phyloP scores from a whole-genome alignment of 805 yeast species.

The Monosporozyma servazzii region DNA sequence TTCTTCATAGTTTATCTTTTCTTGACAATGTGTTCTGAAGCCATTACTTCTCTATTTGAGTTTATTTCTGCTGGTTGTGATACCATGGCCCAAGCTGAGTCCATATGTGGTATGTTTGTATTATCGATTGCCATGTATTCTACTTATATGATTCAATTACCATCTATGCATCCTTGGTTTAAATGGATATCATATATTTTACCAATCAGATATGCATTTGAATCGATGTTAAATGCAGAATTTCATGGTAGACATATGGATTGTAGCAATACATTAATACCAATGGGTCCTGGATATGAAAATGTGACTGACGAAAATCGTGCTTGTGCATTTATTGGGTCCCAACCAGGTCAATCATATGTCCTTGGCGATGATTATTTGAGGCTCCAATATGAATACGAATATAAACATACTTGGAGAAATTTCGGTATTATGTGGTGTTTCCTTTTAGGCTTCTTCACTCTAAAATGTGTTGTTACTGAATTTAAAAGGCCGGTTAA shows the following conservation, averaged over 20 bases:
- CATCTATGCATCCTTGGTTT: conserved; percentile 58
- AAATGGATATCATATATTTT: conserved; percentile 49
- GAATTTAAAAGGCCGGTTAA: conserved; percentile 19
- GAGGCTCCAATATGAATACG: conserved; percentile 39
- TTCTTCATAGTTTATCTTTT: conserved; percentile 46
- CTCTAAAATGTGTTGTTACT: conserved; percentile 16
- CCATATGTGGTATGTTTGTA: conserved; percentile 45
- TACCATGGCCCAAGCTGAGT: conserved; percentile 45
- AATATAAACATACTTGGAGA: conserved; percentile 64
- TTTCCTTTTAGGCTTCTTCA: conserved; percentile 25
- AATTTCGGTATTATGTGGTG: conserved; percentile 62
- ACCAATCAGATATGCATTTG: conserved; percentile 49
- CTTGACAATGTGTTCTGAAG: conserved; percentile 18
- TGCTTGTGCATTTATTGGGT: conserved; percentile 56
- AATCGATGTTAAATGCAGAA: conserved; percentile 36
- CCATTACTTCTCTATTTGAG: conserved; percentile 37
- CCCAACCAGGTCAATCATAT: conserved; percentile 41
- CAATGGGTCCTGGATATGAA: conserved; percentile 47
- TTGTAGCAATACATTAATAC: conserved; percentile 35
- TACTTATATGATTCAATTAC: conserved; percentile 51
- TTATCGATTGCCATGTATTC: conserved; percentile 46
- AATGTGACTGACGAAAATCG: conserved; percentile 28
- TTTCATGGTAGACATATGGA: conserved; percentile 23
- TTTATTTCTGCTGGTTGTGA: conserved; percentile 43
- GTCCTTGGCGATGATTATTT: conserved; percentile 59